Evolutionary conservation across 208 protist genomes (phyloP).

Genomic region (Trypanosoma scelopori): DNA sequence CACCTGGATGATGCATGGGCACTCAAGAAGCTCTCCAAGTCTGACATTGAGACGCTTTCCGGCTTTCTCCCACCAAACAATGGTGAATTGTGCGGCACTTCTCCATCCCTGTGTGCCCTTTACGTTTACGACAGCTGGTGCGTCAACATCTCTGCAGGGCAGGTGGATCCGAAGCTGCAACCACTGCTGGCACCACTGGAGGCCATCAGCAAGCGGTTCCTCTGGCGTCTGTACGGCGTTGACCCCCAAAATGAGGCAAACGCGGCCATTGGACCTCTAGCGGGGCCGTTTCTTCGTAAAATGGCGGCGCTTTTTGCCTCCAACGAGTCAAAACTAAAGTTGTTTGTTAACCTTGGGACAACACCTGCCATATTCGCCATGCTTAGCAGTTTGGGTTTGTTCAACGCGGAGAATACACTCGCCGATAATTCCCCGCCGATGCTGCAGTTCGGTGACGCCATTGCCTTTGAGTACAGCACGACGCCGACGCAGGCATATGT

Average conservation of each 20-base stretch:
- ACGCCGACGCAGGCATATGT: not conserved
- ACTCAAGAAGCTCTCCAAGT: constrained; percentile 3
- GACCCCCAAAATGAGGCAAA: constrained; percentile 1
- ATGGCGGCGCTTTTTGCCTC: not conserved
- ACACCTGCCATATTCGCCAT: constrained; percentile 17
- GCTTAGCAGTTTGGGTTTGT: constrained; percentile 12
- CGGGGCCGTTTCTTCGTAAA: constrained; percentile 20
- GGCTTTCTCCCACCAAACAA: constrained; percentile 8
- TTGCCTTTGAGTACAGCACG: constrained; percentile 22
- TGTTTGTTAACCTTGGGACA: constrained; percentile 14
- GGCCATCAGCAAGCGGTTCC: constrained; percentile 8
- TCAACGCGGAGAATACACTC: constrained; percentile 13
- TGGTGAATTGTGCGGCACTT: constrained; percentile 1
- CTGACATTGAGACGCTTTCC: constrained; percentile 8
- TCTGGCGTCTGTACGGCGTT: constrained; percentile 22
- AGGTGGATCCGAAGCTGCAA: constrained; percentile 9
- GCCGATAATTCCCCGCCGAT: not conserved
- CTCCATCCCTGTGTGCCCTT: constrained; percentile 19
- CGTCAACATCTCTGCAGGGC: constrained; percentile 16
- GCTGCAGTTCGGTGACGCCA: constrained; percentile 17
- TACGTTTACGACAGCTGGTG: constrained; percentile 24
- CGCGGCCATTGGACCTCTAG: constrained; percentile 16
- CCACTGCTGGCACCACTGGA: constrained; percentile 2
- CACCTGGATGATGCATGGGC: constrained; percentile 24
- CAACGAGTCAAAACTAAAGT: not conserved